Percentiles rank a stretch among this genome's conserved stretches.
phyloP scores from a whole-genome alignment of 768 basidiomycete species.

The Boletus bicolor region DNA sequence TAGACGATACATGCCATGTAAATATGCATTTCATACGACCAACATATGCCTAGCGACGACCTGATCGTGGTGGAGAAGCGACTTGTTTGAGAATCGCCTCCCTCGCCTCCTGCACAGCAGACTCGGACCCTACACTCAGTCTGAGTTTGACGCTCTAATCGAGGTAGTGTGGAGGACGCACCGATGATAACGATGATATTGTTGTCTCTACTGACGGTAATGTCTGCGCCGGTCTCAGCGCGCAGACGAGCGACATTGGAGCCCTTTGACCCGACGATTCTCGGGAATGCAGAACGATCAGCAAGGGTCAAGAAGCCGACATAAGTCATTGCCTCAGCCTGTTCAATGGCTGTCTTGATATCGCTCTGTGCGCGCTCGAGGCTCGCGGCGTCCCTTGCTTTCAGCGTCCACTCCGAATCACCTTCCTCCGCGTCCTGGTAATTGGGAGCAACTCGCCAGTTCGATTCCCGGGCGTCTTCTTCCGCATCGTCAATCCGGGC shows the following conservation, averaged over 20 bases:
- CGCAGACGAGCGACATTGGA: conserved; percentile 86
- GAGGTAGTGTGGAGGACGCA: conserved; percentile 29
- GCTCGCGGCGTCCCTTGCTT: conserved; percentile 71
- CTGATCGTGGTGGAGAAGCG: conserved; percentile 28
- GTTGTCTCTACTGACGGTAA: conserved; percentile 86
- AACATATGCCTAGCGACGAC: conserved; percentile 20
- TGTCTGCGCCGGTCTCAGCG: conserved; percentile 87
- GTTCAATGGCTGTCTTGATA: conserved; percentile 65
- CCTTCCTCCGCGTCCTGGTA: conserved; percentile 82
- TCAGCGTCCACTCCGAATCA: conserved; percentile 81
- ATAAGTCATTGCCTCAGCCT: conserved; percentile 69
- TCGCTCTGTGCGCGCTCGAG: conserved; percentile 72
- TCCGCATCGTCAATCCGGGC: conserved; percentile 85
- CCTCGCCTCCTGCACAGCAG: conserved; percentile 68
- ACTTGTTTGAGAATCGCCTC: conserved; percentile 68
- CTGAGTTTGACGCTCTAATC: conserved; percentile 4
- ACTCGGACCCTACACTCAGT: conserved; percentile 54
- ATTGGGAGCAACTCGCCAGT: conserved; percentile 79
- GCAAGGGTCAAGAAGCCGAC: conserved; percentile 82
- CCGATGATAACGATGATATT: conserved; percentile 85
- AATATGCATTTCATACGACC: conserved; percentile 15
- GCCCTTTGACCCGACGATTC: conserved; percentile 91
- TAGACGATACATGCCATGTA: conserved; percentile 26
- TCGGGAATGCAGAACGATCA: conserved; percentile 83
- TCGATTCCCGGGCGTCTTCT: conserved; percentile 43